Evolutionary conservation across 306 rosid genomes (phyloP).

Genomic region (Lithocarpus polystachyus): DNA sequence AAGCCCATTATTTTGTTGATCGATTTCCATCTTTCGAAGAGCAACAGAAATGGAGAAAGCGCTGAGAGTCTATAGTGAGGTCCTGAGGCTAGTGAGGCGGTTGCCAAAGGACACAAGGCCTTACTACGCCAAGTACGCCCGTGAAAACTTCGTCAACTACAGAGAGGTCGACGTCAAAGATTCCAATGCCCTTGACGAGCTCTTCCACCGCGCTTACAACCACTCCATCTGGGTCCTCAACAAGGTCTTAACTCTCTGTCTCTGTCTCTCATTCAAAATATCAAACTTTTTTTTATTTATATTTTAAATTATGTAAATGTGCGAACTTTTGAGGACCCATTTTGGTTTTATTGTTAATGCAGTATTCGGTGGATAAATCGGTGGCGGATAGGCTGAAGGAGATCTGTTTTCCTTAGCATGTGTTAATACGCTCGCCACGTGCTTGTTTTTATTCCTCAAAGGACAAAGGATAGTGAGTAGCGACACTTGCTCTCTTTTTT

Average conservation of each 20-base stretch:
- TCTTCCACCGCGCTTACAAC: slow-evolving; percentile 47
- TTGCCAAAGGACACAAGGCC: slow-evolving; percentile 53
- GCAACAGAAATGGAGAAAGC: slow-evolving; percentile 55
- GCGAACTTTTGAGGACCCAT: background rate
- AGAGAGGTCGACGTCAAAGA: slow-evolving; percentile 41
- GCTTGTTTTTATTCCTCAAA: slow-evolving; percentile 38
- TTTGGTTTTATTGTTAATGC: slow-evolving; percentile 17
- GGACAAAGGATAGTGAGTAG: background rate
- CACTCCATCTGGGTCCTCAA: slow-evolving; percentile 85
- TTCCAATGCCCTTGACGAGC: slow-evolving; percentile 38
- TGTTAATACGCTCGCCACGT: slow-evolving; percentile 17
- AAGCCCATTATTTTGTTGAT: background rate
- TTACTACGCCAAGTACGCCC: slow-evolving; percentile 60
- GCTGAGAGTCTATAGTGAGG: slow-evolving; percentile 63
- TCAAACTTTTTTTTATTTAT: background rate
- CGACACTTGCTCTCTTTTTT: background rate
- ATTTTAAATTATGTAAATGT: background rate
- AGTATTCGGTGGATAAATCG: slow-evolving; percentile 72
- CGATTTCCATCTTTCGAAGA: background rate
- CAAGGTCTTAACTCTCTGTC: slow-evolving; percentile 39
- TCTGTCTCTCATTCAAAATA: background rate
- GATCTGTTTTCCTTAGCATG: slow-evolving; percentile 31
- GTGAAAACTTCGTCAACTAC: slow-evolving; percentile 72
- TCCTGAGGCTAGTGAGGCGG: slow-evolving; percentile 54
- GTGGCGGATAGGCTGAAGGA: slow-evolving; percentile 59